Base-by-base conservation (phyloP, 2,329 filamentous ascomycete genomes). In the Juglanconis oblonga region DNA sequence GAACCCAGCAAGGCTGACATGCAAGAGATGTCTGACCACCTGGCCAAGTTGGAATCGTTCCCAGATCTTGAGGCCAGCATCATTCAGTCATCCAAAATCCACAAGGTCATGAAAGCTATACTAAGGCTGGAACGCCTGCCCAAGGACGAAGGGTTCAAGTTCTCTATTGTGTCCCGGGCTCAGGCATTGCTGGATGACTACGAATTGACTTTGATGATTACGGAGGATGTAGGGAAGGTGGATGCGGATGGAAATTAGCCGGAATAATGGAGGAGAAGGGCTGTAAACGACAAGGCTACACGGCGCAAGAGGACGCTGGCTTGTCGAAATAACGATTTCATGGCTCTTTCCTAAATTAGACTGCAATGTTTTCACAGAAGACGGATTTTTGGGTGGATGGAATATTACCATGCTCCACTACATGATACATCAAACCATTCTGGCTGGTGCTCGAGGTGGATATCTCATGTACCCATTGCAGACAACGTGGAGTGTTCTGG, bases 111-210 rank as follows among this genome's bases (percentile, higher is more conserved):
- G 10, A 45, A 4, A 38, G 40, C 35, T 24, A 57, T 57, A 32
- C 47, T 57, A 1, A 44, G 35, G 47, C 44, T 55, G 32, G 55
- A 49, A 4, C 36, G 31, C n/a, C 50, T 57, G 5, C 47, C 55
- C 24, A 9, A 33, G 2, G 55, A 57, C 14, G 48, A 57, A 11
- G 55, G 38, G 24, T 44, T 51, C 7, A 50, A n/a, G 10, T 51
- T 57, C 31, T 57, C 55, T 4, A 31, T 48, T 31, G 24, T 8
- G 10, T 50, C 55, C 24, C 47, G 55, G 36, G 31, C 17, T 24
- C 55, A 45, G 48, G 31, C 55, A 7, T 24, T 57, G 47, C 47
- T 51, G 11, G 55, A 57, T 36, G 55, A 57, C 7, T 57, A 57
- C 31, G 55, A 57, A 38, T 31, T 57, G 24, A 45, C 47, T 13